These are phyloP conservation scores for Cyclotella atomus DNA, from an alignment of 108 stramenopile species.

Conservation along the genomic window DNA sequence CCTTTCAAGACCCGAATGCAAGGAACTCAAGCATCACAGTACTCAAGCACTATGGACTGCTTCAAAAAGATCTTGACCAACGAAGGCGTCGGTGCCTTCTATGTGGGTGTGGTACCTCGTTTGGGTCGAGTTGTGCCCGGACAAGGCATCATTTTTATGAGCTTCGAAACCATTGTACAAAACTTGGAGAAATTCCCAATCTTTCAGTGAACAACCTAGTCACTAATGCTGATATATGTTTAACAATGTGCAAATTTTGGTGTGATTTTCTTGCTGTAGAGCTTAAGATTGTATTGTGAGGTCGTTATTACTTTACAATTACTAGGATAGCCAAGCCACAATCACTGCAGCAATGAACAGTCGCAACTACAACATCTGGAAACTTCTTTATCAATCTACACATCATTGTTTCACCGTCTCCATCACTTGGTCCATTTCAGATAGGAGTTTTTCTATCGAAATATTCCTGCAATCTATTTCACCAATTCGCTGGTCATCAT, in stretches of 20 bases:
- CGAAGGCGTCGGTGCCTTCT: constrained; percentile 93
- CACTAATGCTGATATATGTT: neutral
- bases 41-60: constrained; percentile 90
- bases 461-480: constrained; percentile 38
- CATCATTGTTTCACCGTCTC: neutral
- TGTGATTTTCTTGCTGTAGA: too few relatives aligned
- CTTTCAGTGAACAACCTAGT: constrained; percentile 61
- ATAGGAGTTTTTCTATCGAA: constrained; percentile 37
- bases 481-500: constrained; percentile 13
- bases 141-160: constrained; percentile 98
- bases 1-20: constrained; percentile 90
- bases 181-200: constrained; percentile 61
- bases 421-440: constrained; percentile 23
- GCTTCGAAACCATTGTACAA: constrained; percentile 91
- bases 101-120: constrained; percentile 94
- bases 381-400: too few relatives aligned
- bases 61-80: constrained; percentile 84
- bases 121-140: constrained; percentile 94
- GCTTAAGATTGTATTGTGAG: too few relatives aligned
- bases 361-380: too few relatives aligned
- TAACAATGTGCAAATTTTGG: too few relatives aligned
- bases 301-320: too few relatives aligned
- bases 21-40: constrained; percentile 88
- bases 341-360: too few relatives aligned
- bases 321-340: too few relatives aligned